Evolutionary conservation across 768 basidiomycete genomes (phyloP), one percentile per base, ranked within the genome.

Genomic region (Clavaria fumosa): DNA sequence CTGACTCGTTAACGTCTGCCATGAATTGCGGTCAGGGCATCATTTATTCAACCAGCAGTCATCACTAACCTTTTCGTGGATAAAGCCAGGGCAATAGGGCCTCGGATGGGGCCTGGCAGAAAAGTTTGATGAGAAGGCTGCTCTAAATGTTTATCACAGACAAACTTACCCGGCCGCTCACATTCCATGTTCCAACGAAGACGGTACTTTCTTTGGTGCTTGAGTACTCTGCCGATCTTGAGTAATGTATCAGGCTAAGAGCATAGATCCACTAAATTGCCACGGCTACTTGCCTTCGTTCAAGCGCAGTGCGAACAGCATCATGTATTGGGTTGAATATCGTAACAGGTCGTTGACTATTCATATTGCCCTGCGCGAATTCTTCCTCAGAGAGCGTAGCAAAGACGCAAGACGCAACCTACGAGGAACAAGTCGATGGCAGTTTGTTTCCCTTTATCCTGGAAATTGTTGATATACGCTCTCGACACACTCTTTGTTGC

Each of bases 401-500:
- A 24, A 10, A n/a, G 24, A 18, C 22, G 27, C 20, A 18, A 35
- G 31, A 20, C 18, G 6, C 43, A 39, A 56, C 75, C 31, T 38
- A 91, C 93, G 49, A 99, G 64, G 49, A 97, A 83, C 71, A 89
- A 81, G 52, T 99, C 95, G 43, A 97, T 97, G 0, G 91, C 89
- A 3, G 70, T 55, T 50, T 99, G 95, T 53, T 99, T 99, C 24
- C 70, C 75, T 53, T 85, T 84, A 53, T 99, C 95, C 49, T 91
- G 83, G 53, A 99, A 95, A 53, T 96, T 96, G 50, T 91, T 95
- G 50, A 96, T 93, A 50, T 96, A 99, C 24, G 91, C 91, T 42
- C 93, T 74, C 3, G 85, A 88, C 22, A 88, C 82, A 49, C 85
- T 91, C 56, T 99, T 99, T 3, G 89, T 93, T 3, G 93, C 95